Evolutionary conservation across 768 basidiomycete genomes (phyloP), one percentile per base, ranked within the genome.

Genomic region (Hericium erinaceus): DNA sequence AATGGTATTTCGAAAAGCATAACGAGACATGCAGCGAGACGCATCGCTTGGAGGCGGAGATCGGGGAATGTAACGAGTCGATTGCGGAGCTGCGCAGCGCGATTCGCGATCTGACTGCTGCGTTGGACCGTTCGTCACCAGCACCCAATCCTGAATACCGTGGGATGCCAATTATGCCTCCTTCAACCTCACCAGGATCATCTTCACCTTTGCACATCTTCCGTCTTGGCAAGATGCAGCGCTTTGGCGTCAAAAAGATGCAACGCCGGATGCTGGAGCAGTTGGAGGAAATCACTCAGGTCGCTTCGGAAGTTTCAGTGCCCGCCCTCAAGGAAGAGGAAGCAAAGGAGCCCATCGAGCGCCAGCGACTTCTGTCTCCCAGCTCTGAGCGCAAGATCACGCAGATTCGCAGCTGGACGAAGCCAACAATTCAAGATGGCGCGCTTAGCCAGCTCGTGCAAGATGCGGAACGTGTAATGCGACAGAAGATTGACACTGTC

Each of bases 1-100:
- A 95, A 60, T 99, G 97, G 97, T 99, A 94, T 75, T 99, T 99
- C 69, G 97, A 98, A 75, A 98, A 98, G 75, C 97, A 99, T 75
- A 98, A 93, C 80, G 97, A 99, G 73, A 98, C 95, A 11, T 99
- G 97, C 65, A 92, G 84, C 63, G 95, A 98, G 73, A 87, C 90
- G 3, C 97, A 99, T 72, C 85, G 92, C 48, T 78, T 99, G 60
- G 97, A 99, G 72, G 93, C 94, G 16, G 95, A 97, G 70, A 94
- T 98, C 62, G 74, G 80, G 40, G 91, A 93, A 66, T 92, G 88
- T 75, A 97, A 98, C 73, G 97, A 99, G 69, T 87, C 87, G 22
- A 87, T 98, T 57, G 72, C 78, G 15, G 97, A 98, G 67, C 78
- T 98, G 55, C 83, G 85, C 58, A 89, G 85, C 66, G 89, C 92